Evolutionary conservation across 257 asterid species (phyloP).

Genomic region (Hygrophila difformis): DNA sequence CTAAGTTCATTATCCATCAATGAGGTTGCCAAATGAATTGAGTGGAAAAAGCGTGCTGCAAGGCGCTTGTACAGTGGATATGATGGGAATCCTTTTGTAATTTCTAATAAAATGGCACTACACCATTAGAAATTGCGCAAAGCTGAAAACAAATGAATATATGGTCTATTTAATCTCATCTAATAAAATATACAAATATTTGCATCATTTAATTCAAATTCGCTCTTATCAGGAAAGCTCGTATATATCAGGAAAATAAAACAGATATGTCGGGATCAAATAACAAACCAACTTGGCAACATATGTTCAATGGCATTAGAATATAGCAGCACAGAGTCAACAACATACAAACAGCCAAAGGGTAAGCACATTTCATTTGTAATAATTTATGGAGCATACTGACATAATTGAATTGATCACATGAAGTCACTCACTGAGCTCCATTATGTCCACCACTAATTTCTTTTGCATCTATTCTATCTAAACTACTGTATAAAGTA

Average conservation of each 20-base stretch:
- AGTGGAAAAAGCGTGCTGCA: constrained; percentile 44
- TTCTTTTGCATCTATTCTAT: background rate
- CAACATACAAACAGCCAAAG: background rate
- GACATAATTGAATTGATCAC: background rate
- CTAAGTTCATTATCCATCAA: constrained; percentile 20
- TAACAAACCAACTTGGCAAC: background rate
- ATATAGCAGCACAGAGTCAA: constrained; percentile 2
- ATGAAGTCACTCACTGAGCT: background rate
- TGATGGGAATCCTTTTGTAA: constrained; percentile 40
- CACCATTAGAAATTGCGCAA: constrained; percentile 11
- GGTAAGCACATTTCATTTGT: background rate
- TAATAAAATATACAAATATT: background rate
- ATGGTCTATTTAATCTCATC: too few relatives aligned
- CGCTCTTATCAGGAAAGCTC: background rate
- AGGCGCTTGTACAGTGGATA: constrained; percentile 73
- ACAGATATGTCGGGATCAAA: background rate
- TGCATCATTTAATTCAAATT: too few relatives aligned
- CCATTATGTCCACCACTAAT: background rate
- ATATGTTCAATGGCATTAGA: background rate
- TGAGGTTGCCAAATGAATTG: constrained; percentile 36
- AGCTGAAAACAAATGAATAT: background rate
- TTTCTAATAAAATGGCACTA: constrained; percentile 24
- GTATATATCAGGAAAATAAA: background rate
- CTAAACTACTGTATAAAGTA: background rate
- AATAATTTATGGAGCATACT: background rate